Conservation (phyloP, 768 basidiomycete genomes). For the Pleurotus sapidus region DNA sequence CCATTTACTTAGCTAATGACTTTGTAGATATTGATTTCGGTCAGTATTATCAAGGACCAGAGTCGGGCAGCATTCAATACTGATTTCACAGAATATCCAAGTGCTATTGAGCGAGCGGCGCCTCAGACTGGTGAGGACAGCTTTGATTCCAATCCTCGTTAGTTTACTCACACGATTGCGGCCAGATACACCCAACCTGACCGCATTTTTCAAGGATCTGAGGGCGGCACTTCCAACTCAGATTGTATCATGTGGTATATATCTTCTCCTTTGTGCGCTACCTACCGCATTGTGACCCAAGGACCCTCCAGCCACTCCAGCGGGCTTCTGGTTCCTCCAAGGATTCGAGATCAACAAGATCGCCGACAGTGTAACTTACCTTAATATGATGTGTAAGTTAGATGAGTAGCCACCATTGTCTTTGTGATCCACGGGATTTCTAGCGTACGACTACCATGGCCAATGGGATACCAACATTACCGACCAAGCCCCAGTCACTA, state of each 20-base stretch:
- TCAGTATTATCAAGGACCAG: too few relatives aligned
- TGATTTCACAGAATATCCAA: conserved; percentile 7
- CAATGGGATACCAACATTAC: conserved; percentile 20
- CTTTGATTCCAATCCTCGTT: too few relatives aligned
- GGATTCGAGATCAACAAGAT: conserved; percentile 24
- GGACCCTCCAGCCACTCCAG: conserved; percentile 11
- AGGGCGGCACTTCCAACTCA: conserved; percentile 8
- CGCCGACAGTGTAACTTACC: conserved; percentile 10
- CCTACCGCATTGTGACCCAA: neutral
- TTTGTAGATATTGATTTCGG: conserved; percentile 17
- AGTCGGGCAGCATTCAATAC: neutral
- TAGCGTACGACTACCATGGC: conserved; percentile 20
- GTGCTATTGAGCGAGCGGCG: conserved; percentile 15
- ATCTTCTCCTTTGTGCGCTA: too few relatives aligned
- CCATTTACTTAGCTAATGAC: neutral
- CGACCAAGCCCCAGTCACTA: conserved; percentile 15
- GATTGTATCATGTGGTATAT: conserved; percentile 8
- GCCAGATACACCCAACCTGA: conserved; percentile 20
- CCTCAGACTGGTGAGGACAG: conserved; percentile 14
- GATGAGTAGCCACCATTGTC: fast-evolving
- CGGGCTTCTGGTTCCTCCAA: conserved; percentile 17
- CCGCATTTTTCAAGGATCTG: conserved; percentile 15
- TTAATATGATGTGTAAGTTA: conserved; percentile 21
- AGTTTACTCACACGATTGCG: too few relatives aligned
- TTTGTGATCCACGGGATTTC: neutral